Evolutionary conservation across 331 rosid species (phyloP).

Genomic region (Acacia pycnantha): DNA sequence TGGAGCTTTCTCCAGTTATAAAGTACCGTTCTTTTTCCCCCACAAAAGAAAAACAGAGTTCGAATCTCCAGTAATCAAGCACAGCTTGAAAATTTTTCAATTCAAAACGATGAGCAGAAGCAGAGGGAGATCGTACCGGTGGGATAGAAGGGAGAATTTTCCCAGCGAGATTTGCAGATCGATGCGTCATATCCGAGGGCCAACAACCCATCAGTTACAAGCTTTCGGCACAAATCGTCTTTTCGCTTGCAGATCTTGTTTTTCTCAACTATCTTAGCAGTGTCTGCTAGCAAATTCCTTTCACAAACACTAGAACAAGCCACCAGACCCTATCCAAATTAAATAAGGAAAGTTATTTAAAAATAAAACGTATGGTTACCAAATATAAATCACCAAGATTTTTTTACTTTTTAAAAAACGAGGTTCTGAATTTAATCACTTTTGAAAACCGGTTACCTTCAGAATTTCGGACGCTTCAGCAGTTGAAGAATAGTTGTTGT

Average conservation of each 20-base stretch:
- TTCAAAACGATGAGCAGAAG: not conserved
- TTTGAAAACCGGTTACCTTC: constrained; percentile 43
- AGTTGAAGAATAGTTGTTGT: constrained; percentile 39
- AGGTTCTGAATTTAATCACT: not conserved
- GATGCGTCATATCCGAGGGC: constrained; percentile 81
- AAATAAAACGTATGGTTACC: not conserved
- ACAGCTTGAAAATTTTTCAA: not conserved
- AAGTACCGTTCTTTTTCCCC: not conserved
- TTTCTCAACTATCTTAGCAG: constrained; percentile 69
- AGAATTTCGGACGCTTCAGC: constrained; percentile 65
- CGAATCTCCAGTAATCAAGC: constrained; percentile 18
- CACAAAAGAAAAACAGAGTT: not conserved
- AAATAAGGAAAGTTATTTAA: not conserved
- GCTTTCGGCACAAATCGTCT: constrained; percentile 54
- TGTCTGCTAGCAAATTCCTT: constrained; percentile 74
- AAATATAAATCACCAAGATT: not conserved
- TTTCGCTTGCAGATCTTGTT: constrained; percentile 68
- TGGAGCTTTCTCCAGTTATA: not conserved
- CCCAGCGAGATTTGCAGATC: constrained; percentile 88
- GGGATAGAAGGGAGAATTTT: constrained; percentile 59
- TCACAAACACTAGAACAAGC: constrained; percentile 61
- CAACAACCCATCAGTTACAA: constrained; percentile 49
- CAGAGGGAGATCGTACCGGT: constrained; percentile 52
- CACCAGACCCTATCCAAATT: constrained; percentile 58
- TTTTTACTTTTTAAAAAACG: not conserved